Base-by-base conservation (phyloP, 495 filamentous ascomycete genomes). In the Penicillium bialowiezense region DNA sequence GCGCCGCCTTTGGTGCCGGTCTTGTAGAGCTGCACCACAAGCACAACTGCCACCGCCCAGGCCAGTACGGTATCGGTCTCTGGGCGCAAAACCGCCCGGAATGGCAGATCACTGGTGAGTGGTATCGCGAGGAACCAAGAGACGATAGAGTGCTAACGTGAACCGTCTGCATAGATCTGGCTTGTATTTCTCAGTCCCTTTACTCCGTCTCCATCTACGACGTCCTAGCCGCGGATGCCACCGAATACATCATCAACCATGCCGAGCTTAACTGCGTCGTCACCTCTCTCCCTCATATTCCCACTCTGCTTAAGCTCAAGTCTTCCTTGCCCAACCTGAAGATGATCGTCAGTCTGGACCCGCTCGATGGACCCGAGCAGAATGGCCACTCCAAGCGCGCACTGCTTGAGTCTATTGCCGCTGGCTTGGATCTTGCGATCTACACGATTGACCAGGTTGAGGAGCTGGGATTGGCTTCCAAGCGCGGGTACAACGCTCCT, bases 41-140 rank as follows among this genome's bases (percentile, higher is more conserved):
- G 51, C 73, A 80, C 49, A 87, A 86, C 6, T 74, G 88, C 40
- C 52, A 58, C 48, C 63, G 63, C 29, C 73, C 74, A 7, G 79
- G 77, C 26, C 87, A 92, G 69, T 89, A 93, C 62, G 89, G 86
- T 41, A 80, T 97, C 50, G 93, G 93, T 26, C 71, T 98, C 14
- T 98, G 93, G 93, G 90, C 89, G 48, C 89, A 92, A 72, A 98
- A 98, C 67, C 82, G 93, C 43, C 88, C 92, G 5, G 93, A 98
- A 68, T 98, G 93, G 93, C 93, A 98, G 76, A 87, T 98, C 45
- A 84, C 89, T 38, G 88, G 88, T 89, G 69, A 40, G 55, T 54
- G n/a, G 6, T 7, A 3, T 36, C 10, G 3, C 15, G 14, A 28
- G 19, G 5, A 12, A 8, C 8, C 23, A 32, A 3, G 7, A 31